Percentiles rank a stretch among this genome's conserved stretches.
Evolutionary conservation across 2,329 filamentous ascomycete species (phyloP).

Genomic region (Microdochium bolleyi): DNA sequence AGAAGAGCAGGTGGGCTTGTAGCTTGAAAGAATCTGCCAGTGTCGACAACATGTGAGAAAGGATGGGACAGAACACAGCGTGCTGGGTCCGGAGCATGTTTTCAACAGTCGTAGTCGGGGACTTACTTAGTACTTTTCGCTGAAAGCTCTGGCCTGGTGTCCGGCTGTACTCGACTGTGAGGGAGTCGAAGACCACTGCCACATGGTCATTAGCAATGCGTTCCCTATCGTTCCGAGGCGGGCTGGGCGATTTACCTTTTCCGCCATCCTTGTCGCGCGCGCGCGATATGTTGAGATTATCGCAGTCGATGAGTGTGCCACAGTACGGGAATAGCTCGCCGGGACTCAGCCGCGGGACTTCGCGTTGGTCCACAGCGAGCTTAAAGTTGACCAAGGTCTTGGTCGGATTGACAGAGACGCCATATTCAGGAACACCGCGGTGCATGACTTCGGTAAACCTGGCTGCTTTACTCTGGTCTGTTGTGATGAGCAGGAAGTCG

Average conservation of each 20-base stretch:
- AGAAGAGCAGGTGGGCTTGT: constrained; percentile 77
- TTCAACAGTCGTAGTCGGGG: not conserved
- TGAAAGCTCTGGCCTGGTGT: constrained; percentile 71
- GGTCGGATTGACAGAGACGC: constrained; percentile 63
- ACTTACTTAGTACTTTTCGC: constrained; percentile 65
- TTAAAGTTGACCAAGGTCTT: constrained; percentile 88
- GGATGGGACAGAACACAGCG: not conserved
- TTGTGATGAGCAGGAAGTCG: constrained; percentile 85
- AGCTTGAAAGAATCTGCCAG: constrained; percentile 63
- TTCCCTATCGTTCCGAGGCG: constrained; percentile 14
- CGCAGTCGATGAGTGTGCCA: constrained; percentile 67
- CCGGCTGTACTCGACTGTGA: constrained; percentile 72
- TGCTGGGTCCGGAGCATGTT: not conserved
- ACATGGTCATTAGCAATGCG: constrained; percentile 32
- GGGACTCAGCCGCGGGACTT: constrained; percentile 38
- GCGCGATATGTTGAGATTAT: constrained; percentile 66
- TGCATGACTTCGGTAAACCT: constrained; percentile 78
- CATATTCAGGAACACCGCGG: constrained; percentile 67
- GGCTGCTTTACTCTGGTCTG: constrained; percentile 55
- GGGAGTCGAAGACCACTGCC: constrained; percentile 30
- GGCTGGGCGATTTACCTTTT: not conserved
- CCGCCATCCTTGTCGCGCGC: constrained; percentile 43
- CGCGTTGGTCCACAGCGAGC: constrained; percentile 42
- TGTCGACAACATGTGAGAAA: constrained; percentile 3
- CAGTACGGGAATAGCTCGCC: constrained; percentile 74